These are phyloP conservation scores for Bimuria novae-zelandiae DNA, from an alignment of 2,329 filamentous ascomycete species.

Conservation along the genomic window DNA sequence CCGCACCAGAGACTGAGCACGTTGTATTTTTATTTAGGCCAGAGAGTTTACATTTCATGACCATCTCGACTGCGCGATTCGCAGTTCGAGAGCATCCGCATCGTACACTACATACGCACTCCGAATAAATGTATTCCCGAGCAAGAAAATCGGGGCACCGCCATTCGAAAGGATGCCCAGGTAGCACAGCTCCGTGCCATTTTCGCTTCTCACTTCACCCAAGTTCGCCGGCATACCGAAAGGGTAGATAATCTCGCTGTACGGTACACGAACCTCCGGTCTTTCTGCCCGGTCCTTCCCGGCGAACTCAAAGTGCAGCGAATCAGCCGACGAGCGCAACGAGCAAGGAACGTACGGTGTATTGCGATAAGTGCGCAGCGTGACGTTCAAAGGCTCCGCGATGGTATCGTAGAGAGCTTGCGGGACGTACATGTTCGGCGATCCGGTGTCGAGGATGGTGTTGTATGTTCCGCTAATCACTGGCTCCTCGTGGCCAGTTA, in stretches of 20 bases:
- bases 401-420: conserved; percentile 13
- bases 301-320: conserved; percentile 1
- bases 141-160: conserved; percentile 10
- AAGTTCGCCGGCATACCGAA: conserved; percentile 17
- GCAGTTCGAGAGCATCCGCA: conserved; percentile 11
- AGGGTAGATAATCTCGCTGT: conserved; percentile 19
- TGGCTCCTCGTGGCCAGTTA: background rate
- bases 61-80: conserved; percentile 13
- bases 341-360: conserved; percentile 18
- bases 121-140: conserved; percentile 16
- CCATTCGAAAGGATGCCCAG: conserved; percentile 38
- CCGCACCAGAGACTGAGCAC: background rate
- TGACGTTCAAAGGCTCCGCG: conserved; percentile 12
- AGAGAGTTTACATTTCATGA: no score
- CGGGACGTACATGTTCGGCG: conserved; percentile 24
- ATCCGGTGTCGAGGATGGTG: conserved; percentile 15
- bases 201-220: conserved; percentile 8
- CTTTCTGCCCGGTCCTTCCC: background rate
- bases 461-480: conserved; percentile 4
- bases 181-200: conserved; percentile 19
- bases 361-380: conserved; percentile 5
- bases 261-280: conserved; percentile 12
- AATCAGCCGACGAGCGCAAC: conserved; percentile 5
- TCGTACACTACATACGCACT: conserved; percentile 20
- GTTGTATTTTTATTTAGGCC: no score